Base-by-base conservation (phyloP, 2,329 filamentous ascomycete genomes). In the Xylaria multiplex region DNA sequence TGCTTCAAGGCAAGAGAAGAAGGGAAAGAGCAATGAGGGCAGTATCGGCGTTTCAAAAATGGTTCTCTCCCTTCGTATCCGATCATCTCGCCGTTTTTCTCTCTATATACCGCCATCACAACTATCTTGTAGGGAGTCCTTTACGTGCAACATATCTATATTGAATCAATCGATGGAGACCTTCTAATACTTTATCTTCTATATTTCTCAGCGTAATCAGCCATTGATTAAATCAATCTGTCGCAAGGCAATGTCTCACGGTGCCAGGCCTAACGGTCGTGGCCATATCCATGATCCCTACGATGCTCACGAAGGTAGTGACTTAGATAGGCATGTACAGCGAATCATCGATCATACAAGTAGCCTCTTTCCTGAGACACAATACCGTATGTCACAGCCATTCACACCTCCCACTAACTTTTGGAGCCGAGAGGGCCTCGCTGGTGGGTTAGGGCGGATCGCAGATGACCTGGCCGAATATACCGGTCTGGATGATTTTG, bases 281-380 rank as follows among this genome's bases (percentile, higher is more conserved):
- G 43, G 60, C 56, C 70, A 66, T 64, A 52, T 66, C 19, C 70
- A 73, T 55, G 69, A 68, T 46, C 73, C 67, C 24, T 70, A 75
- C 58, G 67, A 67, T 37, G 72, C 67, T 49, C 52, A 69, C 24
- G 64, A 60, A 35, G 58, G 61, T 56, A 42, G 37, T 16, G 65
- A 66, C 9, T 70, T 66, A 37, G 74, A 77, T 58, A 71, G 68
- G 59, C 70, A 75, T 65, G 71, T 73, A 11, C 75, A 76, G 60
- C 75, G 70, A 50, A 76, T 77, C 35, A 74, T 76, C 46, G 66
- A 72, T 8, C 70, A 77, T 67, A 69, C 74, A 11, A 71, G 56
- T 43, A 69, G 64, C 35, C 65, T 74, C 6, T 73, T 74, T 52
- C 67, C 69, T 6, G 62, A 68, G 2, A 59, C 40, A 5, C 30